A percentile compares a stretch with the other conserved stretches of the same genome.
Conservation (phyloP, 1,284 basidiomycete species). For the Ceratobasidium sp. region DNA sequence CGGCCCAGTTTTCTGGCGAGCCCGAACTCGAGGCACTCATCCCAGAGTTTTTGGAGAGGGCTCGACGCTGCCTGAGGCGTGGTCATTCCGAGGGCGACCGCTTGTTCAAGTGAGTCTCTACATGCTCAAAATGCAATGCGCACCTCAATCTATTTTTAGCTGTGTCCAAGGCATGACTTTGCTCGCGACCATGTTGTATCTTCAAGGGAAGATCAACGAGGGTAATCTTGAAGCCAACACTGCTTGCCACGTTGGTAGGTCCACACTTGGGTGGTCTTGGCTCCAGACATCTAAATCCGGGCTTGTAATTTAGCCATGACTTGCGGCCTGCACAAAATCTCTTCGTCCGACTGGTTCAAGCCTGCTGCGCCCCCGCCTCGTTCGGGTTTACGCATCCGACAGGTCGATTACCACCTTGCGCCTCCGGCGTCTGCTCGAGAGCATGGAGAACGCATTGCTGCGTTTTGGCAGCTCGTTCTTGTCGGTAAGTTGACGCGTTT, state of each 20-base stretch:
- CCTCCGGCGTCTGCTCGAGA: constrained; percentile 21
- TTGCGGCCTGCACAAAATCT: constrained; percentile 32
- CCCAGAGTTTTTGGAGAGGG: constrained; percentile 25
- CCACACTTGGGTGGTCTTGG: not conserved
- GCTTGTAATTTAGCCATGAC: constrained; percentile 5
- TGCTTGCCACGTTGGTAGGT: constrained; percentile 25
- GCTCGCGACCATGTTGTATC: constrained; percentile 8
- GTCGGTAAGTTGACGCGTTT: constrained; percentile 9
- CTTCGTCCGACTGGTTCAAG: not conserved
- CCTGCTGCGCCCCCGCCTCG: not conserved
- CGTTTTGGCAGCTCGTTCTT: constrained; percentile 32
- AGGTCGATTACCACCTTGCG: constrained; percentile 16
- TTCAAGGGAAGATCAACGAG: constrained; percentile 17
- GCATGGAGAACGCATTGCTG: constrained; percentile 34
- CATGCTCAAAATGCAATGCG: no score
- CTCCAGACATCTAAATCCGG: not conserved
- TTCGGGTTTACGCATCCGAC: not conserved
- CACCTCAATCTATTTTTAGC: not conserved
- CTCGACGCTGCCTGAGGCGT: not conserved
- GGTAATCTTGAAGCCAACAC: not conserved
- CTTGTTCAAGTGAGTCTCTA: constrained; percentile 17
- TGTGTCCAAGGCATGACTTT: constrained; percentile 29
- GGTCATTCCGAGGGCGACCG: constrained; percentile 3
- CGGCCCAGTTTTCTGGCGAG: constrained; percentile 25
- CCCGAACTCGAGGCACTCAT: constrained; percentile 10